Base-by-base conservation (phyloP, 176 grass and related monocot genomes). In the Triticum timopheevii region DNA sequence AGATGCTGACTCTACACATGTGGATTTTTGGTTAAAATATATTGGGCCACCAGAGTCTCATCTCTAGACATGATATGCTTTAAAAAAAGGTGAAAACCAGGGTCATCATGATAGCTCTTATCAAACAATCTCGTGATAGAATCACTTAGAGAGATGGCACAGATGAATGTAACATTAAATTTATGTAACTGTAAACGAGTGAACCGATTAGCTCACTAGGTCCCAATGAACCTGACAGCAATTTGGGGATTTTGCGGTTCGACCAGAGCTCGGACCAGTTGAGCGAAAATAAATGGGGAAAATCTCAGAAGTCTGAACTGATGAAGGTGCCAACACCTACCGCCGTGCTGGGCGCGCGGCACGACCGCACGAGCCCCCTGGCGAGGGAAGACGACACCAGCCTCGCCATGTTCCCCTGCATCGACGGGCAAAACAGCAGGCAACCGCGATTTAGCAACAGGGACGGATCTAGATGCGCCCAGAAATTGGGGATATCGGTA, bases 351-450 rank as follows among this genome's bases (percentile, higher is more conserved):
- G 88, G 58, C 24, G 81, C 63, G 16, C 65, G 81, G 85, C 31
- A 78, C 40, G 85, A 90, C 71, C 81, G 87, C 63, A 73, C 20
- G 56, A 93, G 88, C n/a, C 87, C 85, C 84, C 70, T 90, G 24
- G 82, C 1, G 36, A 90, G 63, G 13, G 85, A 61, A 30, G 63
- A 82, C 19, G 88, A 93, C 27, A 87, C 16, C 59, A 87, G 30
- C 47, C 81, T 90, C 64, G 70, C 88, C 91, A 93, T 93, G 85
- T 13, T 73, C 25, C 54, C 77, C 86, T 91, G 90, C 71, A 72
- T 8, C 63, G 20, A n/a, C 34, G 69, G 69, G 61, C 3, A 12
- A 20, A 44, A 81, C 19, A 17, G 11, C 33, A 2, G 45, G 2
- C 25, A 49, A 82, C 28, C 65, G 31, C 28, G 65, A 52, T 69